Conservation (phyloP, 1,139 yeast genomes). For the Sugiyamaella sp. region DNA sequence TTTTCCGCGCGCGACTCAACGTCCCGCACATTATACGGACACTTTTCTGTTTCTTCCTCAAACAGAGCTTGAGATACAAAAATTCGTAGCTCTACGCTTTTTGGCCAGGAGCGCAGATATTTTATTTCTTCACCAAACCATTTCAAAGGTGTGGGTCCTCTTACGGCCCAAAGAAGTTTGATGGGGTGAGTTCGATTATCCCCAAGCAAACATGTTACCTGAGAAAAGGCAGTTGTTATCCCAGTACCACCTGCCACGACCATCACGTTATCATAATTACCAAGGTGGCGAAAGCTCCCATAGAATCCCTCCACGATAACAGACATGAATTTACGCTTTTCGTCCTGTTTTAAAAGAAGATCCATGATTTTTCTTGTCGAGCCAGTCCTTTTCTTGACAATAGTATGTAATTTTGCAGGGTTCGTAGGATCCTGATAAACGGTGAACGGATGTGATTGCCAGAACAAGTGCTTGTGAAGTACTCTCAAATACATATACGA, state of each 20-base stretch:
- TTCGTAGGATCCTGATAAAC: constrained; percentile 42
- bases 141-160: constrained; percentile 48
- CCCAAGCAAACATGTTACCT: constrained; percentile 30
- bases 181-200: constrained; percentile 46
- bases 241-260: constrained; percentile 71
- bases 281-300: constrained; percentile 53
- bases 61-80: constrained; percentile 8
- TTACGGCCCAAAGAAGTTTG: constrained; percentile 55
- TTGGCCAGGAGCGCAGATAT: constrained; percentile 9
- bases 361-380: constrained; percentile 35
- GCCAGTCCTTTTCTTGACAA: constrained; percentile 33
- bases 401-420: constrained; percentile 14
- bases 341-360: constrained; percentile 21
- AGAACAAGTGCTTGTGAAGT: constrained; percentile 44
- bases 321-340: constrained; percentile 32
- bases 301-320: constrained; percentile 64
- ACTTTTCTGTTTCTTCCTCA: constrained; percentile 8
- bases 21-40: constrained; percentile 28
- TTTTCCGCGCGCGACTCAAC: constrained; percentile 2
- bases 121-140: constrained; percentile 48
- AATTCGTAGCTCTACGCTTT: constrained; percentile 3
- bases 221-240: constrained; percentile 52
- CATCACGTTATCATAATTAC: constrained; percentile 53
- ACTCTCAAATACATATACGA: constrained; percentile 16
- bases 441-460: constrained; percentile 75